Conservation (phyloP, 2,329 filamentous ascomycete species). For the Colletotrichum coccodes region DNA sequence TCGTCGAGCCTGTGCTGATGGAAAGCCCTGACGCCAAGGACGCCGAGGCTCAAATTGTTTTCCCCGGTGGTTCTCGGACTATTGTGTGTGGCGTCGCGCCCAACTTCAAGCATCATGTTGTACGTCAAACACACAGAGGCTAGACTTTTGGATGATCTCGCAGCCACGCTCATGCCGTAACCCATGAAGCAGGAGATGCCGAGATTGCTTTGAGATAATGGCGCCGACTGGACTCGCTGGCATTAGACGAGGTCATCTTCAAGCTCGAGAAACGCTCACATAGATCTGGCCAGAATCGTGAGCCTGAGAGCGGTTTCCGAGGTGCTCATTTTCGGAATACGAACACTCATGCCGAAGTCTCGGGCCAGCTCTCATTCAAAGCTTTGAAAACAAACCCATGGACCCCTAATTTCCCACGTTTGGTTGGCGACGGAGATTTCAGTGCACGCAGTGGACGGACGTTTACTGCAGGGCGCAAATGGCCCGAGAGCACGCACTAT, state of each 20-base stretch:
- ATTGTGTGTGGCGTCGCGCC: slow-evolving; percentile 1
- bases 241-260: not conserved
- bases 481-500: not conserved
- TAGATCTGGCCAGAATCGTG: not conserved
- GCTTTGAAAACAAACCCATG: not conserved
- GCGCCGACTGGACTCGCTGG: not conserved
- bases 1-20: slow-evolving; percentile 11
- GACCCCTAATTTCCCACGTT: slow-evolving; percentile 9
- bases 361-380: not conserved
- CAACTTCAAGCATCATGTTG: not conserved
- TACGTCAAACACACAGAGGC: not conserved
- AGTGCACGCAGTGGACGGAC: not conserved
- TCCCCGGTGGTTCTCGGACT: not conserved
- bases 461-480: not conserved
- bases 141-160: not conserved
- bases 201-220: not conserved
- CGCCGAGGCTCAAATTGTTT: slow-evolving; percentile 8
- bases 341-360: not conserved
- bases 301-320: not conserved
- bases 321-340: not conserved
- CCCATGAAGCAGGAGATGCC: not conserved
- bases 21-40: not conserved
- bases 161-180: not conserved
- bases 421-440: slow-evolving; percentile 6
- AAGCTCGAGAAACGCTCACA: no score